Conservation (phyloP, 1,284 basidiomycete species). For the Leccinum pachyderme region DNA sequence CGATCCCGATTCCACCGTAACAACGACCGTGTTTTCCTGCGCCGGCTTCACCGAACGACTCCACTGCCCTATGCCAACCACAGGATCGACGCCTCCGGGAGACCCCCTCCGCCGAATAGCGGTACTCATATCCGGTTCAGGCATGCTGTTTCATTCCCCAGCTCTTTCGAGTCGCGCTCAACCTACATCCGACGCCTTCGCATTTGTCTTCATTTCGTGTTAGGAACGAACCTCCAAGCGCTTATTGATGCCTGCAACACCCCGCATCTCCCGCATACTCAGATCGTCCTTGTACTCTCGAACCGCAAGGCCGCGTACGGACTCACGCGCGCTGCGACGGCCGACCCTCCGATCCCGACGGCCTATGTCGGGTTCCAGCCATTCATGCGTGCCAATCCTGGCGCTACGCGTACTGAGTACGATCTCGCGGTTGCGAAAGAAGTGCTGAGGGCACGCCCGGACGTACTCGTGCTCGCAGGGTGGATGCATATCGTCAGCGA, state of each 20-base stretch:
- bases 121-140: slow-evolving; percentile 82
- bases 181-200: not conserved
- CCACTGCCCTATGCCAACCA: not conserved
- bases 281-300: slow-evolving; percentile 84
- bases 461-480: slow-evolving; percentile 90
- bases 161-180: not conserved
- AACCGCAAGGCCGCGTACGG: slow-evolving; percentile 93
- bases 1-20: slow-evolving; percentile 8
- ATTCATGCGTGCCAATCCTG: slow-evolving; percentile 74
- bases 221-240: slow-evolving; percentile 95
- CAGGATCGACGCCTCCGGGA: not conserved
- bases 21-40: slow-evolving; percentile 5
- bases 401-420: slow-evolving; percentile 80
- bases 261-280: slow-evolving; percentile 61
- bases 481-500: slow-evolving; percentile 94
- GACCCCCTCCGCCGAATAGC: slow-evolving; percentile 44
- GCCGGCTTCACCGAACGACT: not conserved
- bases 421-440: slow-evolving; percentile 80
- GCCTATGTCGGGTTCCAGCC: slow-evolving; percentile 84
- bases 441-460: slow-evolving; percentile 67
- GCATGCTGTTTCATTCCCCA: slow-evolving; percentile 38
- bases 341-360: slow-evolving; percentile 74
- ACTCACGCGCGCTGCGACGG: slow-evolving; percentile 73
- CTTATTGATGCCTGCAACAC: slow-evolving; percentile 85
- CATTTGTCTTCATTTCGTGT: not conserved